Evolutionary conservation across 768 basidiomycete species (phyloP).

Genomic region (Boletales sp.): DNA sequence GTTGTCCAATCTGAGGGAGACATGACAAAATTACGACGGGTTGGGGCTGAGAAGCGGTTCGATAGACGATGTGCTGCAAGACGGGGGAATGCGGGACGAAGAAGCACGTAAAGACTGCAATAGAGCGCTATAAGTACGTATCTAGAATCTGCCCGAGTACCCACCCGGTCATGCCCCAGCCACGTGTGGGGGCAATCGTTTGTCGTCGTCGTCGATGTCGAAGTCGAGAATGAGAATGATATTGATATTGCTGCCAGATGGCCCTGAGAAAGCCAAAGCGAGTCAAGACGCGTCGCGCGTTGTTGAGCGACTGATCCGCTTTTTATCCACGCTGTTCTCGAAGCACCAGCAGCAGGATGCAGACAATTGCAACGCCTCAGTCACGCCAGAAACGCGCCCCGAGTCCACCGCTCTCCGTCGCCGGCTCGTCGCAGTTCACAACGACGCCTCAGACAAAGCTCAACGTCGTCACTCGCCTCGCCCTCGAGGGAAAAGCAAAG

Average conservation of each 20-base stretch:
- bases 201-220: not conserved
- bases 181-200: conserved; percentile 11
- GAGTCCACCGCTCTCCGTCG: conserved; percentile 30
- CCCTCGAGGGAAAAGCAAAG: conserved; percentile 71
- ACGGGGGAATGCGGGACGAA: conserved; percentile 12
- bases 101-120: conserved; percentile 3
- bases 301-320: conserved; percentile 6
- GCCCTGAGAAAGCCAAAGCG: not conserved
- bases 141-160: conserved; percentile 9
- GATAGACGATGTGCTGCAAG: not conserved
- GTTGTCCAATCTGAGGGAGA: conserved; percentile 18
- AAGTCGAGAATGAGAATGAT: not conserved
- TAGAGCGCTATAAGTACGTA: not conserved
- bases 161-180: conserved; percentile 20
- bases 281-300: conserved; percentile 22
- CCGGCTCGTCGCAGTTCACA: conserved; percentile 43
- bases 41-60: not conserved
- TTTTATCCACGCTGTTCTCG: conserved; percentile 10
- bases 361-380: conserved; percentile 16
- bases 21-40: conserved; percentile 22
- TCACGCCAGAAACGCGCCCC: conserved; percentile 28
- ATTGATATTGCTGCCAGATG: too few relatives aligned
- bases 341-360: conserved; percentile 8
- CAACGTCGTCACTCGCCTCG: conserved; percentile 71
- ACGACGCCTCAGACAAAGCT: conserved; percentile 45